A percentile compares a stretch with the other conserved stretches of the same genome.
Conservation (phyloP, 805 yeast genomes). For the Debaryomyces tyrocola region DNA sequence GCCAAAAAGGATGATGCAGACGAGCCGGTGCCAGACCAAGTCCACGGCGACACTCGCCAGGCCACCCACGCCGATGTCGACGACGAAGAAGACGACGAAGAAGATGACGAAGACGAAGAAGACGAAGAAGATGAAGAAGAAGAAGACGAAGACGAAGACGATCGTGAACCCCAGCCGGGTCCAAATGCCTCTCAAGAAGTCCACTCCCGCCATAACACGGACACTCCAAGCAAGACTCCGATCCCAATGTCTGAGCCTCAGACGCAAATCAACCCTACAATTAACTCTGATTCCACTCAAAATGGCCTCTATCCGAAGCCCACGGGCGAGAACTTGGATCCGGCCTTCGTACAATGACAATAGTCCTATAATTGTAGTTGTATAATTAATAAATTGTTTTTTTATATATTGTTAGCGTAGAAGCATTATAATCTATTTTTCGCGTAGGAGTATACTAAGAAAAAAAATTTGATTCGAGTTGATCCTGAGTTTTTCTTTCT, state of each 20-base stretch:
- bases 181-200: conserved; percentile 3
- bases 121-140: conserved; percentile 10
- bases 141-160: conserved; percentile 4
- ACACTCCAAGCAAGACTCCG: neutral
- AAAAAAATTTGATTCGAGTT: neutral
- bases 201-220: neutral
- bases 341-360: conserved; percentile 14
- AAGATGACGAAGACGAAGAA: conserved; percentile 13
- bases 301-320: neutral
- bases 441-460: neutral
- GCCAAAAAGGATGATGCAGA: conserved; percentile 10
- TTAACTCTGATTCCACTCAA: neutral
- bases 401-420: neutral
- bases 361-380: neutral
- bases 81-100: conserved; percentile 6
- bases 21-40: conserved; percentile 8
- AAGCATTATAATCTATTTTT: neutral
- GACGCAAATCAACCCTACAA: neutral
- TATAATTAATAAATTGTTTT: conserved; percentile 1
- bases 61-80: conserved; percentile 1
- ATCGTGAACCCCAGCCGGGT: conserved; percentile 8
- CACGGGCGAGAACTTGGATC: conserved; percentile 17
- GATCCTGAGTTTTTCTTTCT: neutral
- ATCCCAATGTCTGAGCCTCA: neutral
- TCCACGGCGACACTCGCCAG: conserved; percentile 5